Conservation (phyloP, 495 filamentous ascomycete genomes). For the Aspergillus diversus region DNA sequence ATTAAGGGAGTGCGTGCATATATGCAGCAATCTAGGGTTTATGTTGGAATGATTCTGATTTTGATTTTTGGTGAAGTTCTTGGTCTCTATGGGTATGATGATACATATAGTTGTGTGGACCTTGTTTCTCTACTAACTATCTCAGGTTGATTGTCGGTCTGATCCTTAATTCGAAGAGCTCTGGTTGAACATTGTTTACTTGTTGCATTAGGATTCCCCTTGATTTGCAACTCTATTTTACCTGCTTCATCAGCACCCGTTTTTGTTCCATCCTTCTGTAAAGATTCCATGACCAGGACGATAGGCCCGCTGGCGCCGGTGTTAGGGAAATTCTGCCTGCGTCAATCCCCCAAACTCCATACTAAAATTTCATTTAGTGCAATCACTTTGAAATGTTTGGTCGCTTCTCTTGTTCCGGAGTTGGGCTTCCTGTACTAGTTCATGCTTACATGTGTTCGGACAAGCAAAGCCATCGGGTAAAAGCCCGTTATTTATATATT, state of each 20-base stretch:
- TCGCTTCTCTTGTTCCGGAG: not conserved
- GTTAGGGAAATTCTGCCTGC: conserved; percentile 3
- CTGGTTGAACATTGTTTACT: conserved; percentile 14
- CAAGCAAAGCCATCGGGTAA: conserved; percentile 16
- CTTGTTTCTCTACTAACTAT: conserved; percentile 30
- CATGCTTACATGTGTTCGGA: conserved; percentile 20
- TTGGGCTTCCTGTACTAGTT: conserved; percentile 26
- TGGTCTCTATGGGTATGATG: conserved; percentile 87
- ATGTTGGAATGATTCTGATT: conserved; percentile 98
- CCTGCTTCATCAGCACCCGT: conserved; percentile 9
- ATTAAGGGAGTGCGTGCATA: conserved; percentile 82
- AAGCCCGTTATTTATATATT: conserved; percentile 1
- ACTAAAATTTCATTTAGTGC: conserved; percentile 1
- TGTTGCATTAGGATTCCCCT: conserved; percentile 14
- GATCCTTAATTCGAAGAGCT: conserved; percentile 49
- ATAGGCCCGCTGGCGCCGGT: not conserved
- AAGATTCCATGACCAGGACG: conserved; percentile 10
- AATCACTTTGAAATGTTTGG: not conserved
- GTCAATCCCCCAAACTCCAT: not conserved
- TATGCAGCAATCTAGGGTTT: conserved; percentile 93
- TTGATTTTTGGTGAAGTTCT: conserved; percentile 98
- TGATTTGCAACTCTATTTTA: conserved; percentile 15
- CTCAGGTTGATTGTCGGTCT: conserved; percentile 59
- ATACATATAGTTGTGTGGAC: not conserved
- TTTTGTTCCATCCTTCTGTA: conserved; percentile 16